A percentile compares a stretch with the other conserved stretches of the same genome.
Evolutionary conservation across 805 yeast species (phyloP).

Genomic region (Kluyveromyces aestuarii): DNA sequence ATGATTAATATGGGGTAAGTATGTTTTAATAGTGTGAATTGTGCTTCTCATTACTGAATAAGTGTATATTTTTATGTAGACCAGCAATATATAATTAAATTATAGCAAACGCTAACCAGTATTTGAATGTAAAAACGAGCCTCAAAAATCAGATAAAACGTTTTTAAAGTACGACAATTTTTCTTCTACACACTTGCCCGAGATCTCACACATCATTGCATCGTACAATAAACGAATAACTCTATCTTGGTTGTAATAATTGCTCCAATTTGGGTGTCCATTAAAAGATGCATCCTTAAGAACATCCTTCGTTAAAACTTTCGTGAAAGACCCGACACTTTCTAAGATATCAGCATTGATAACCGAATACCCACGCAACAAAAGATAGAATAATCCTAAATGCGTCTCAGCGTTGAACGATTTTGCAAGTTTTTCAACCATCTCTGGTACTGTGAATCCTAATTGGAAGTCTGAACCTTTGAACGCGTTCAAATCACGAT

Average conservation of each 20-base stretch:
- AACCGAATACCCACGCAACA: slow-evolving; percentile 10
- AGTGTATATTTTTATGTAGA: neutral
- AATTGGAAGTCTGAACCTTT: neutral
- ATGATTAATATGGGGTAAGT: slow-evolving; percentile 12
- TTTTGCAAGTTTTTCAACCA: neutral
- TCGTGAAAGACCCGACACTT: slow-evolving; percentile 13
- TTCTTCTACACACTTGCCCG: neutral
- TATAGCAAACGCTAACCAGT: too few relatives aligned
- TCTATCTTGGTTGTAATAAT: slow-evolving; percentile 8
- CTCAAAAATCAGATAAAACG: neutral
- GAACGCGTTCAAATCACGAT: neutral
- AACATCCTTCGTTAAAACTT: slow-evolving; percentile 5
- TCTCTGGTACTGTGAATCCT: neutral
- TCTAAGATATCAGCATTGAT: slow-evolving; percentile 1
- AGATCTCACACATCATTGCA: neutral
- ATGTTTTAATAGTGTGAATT: too few relatives aligned
- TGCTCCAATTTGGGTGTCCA: slow-evolving; percentile 17
- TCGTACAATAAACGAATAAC: slow-evolving; percentile 1
- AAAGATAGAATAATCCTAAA: slow-evolving; percentile 4
- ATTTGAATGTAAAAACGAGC: too few relatives aligned
- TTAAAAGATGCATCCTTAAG: slow-evolving; percentile 5
- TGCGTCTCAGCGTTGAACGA: neutral
- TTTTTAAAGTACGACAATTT: neutral
- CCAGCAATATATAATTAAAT: too few relatives aligned
- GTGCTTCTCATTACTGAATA: too few relatives aligned